A percentile compares a stretch with the other conserved stretches of the same genome.
Evolutionary conservation across 805 yeast species (phyloP).

Genomic region (Tetrapisispora taiwanensis): DNA sequence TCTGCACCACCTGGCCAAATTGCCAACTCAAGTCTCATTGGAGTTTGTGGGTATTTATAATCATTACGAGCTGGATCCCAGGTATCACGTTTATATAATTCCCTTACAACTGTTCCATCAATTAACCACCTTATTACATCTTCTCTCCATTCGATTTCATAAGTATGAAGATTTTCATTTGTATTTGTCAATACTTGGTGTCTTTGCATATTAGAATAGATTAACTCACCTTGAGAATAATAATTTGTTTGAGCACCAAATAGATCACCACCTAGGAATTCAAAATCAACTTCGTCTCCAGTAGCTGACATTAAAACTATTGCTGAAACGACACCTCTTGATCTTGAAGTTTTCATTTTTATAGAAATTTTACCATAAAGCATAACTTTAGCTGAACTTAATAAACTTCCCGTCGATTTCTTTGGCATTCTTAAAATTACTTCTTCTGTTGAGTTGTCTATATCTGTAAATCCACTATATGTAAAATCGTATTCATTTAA

Average conservation of each 20-base stretch:
- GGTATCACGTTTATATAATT: constrained; percentile 51
- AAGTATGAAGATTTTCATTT: constrained; percentile 58
- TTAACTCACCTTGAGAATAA: constrained; percentile 64
- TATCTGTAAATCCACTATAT: constrained; percentile 45
- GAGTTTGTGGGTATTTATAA: constrained; percentile 63
- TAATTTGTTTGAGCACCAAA: constrained; percentile 64
- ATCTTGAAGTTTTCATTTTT: constrained; percentile 60
- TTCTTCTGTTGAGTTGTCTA: constrained; percentile 36
- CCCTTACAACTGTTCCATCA: constrained; percentile 58
- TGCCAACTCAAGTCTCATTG: constrained; percentile 63
- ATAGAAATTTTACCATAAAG: constrained; percentile 77
- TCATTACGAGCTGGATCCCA: constrained; percentile 46
- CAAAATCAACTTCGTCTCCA: constrained; percentile 87
- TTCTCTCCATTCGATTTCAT: constrained; percentile 73
- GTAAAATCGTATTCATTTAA: constrained; percentile 53
- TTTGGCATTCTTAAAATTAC: constrained; percentile 72
- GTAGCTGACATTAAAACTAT: constrained; percentile 72
- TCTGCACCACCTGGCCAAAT: constrained; percentile 69
- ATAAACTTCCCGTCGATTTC: constrained; percentile 59
- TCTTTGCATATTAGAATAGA: constrained; percentile 46
- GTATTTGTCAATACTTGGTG: constrained; percentile 35
- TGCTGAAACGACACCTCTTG: constrained; percentile 76
- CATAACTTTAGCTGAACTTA: constrained; percentile 65
- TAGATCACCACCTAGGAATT: constrained; percentile 69
- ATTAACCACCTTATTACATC: constrained; percentile 61